These are phyloP conservation scores for Phoma sp. DNA, from an alignment of 2,329 filamentous ascomycete genomes.

Conservation along the genomic window DNA sequence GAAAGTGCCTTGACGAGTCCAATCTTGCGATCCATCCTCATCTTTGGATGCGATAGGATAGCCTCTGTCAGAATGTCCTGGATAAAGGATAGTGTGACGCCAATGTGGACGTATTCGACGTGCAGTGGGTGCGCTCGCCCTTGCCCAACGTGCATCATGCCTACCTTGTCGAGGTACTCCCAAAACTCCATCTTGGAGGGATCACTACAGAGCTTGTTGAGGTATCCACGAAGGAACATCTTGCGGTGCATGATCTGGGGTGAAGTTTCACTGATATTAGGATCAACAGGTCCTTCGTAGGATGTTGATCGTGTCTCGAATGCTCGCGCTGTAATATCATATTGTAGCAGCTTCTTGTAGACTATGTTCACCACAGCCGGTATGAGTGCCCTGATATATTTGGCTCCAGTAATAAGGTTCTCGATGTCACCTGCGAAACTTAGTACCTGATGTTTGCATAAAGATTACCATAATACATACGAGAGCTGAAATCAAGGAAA, in stretches of 20 bases:
- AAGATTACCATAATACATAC: slow-evolving; percentile 55
- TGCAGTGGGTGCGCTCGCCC: slow-evolving; percentile 76
- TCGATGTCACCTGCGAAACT: slow-evolving; percentile 67
- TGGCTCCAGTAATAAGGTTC: slow-evolving; percentile 71
- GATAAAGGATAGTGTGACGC: slow-evolving; percentile 74
- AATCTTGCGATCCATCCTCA: slow-evolving; percentile 73
- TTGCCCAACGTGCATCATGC: slow-evolving; percentile 83
- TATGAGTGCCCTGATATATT: slow-evolving; percentile 83
- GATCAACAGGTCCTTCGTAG: slow-evolving; percentile 72
- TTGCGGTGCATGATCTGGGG: slow-evolving; percentile 80
- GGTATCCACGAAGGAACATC: slow-evolving; percentile 78
- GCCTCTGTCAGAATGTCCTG: slow-evolving; percentile 81
- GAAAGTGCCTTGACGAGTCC: slow-evolving; percentile 76
- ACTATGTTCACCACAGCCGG: slow-evolving; percentile 85
- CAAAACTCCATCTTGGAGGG: slow-evolving; percentile 79
- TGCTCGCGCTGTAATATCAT: slow-evolving; percentile 81
- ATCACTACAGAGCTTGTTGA: slow-evolving; percentile 77
- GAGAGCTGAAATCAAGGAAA: slow-evolving; percentile 76
- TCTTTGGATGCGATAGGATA: slow-evolving; percentile 72
- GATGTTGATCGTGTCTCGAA: slow-evolving; percentile 69
- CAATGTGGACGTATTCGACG: slow-evolving; percentile 82
- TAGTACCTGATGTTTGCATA: background rate
- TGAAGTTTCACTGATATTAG: slow-evolving; percentile 69
- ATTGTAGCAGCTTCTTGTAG: slow-evolving; percentile 80
- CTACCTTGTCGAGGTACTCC: slow-evolving; percentile 85